Conservation (phyloP, 192 early-diverging fungal species). For the Entomortierella chlamydospora region DNA sequence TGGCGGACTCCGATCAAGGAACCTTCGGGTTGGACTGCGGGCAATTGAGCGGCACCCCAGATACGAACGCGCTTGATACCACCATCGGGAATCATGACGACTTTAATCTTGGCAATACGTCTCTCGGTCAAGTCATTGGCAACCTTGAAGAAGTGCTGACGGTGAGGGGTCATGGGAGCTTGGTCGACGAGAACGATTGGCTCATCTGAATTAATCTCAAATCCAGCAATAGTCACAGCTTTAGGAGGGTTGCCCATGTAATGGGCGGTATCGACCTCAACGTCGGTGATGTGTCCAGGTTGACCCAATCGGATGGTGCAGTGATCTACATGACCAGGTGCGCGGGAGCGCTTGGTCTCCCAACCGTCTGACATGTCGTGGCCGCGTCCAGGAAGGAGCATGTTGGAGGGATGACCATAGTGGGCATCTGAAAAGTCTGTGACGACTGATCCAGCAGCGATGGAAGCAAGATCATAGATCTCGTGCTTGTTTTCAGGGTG, state of each 20-base stretch:
- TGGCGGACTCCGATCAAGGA: conserved; percentile 52
- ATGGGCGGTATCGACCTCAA: conserved; percentile 88
- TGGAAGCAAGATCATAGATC: conserved; percentile 76
- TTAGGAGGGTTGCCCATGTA: conserved; percentile 95
- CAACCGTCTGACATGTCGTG: conserved; percentile 91
- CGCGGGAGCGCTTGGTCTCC: conserved; percentile 91
- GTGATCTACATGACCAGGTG: conserved; percentile 80
- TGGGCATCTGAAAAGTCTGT: conserved; percentile 83
- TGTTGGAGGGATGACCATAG: conserved; percentile 82
- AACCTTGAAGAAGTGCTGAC: conserved; percentile 79
- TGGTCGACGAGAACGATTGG: conserved; percentile 39
- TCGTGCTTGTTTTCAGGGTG: conserved; percentile 61
- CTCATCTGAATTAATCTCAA: conserved; percentile 36
- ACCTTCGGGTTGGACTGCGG: conserved; percentile 44
- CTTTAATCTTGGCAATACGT: conserved; percentile 48
- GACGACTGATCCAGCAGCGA: conserved; percentile 74
- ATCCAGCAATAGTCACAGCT: conserved; percentile 77
- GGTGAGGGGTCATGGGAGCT: conserved; percentile 70
- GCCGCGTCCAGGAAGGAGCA: conserved; percentile 84
- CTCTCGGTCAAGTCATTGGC: conserved; percentile 58
- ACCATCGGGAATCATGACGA: conserved; percentile 85
- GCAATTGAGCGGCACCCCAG: conserved; percentile 69
- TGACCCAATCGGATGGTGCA: conserved; percentile 82
- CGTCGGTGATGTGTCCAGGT: conserved; percentile 73
- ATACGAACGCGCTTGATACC: conserved; percentile 90